These are phyloP conservation scores for Verticillium zaregamsianum DNA, from an alignment of 2,329 filamentous ascomycete species.

Conservation along the genomic window DNA sequence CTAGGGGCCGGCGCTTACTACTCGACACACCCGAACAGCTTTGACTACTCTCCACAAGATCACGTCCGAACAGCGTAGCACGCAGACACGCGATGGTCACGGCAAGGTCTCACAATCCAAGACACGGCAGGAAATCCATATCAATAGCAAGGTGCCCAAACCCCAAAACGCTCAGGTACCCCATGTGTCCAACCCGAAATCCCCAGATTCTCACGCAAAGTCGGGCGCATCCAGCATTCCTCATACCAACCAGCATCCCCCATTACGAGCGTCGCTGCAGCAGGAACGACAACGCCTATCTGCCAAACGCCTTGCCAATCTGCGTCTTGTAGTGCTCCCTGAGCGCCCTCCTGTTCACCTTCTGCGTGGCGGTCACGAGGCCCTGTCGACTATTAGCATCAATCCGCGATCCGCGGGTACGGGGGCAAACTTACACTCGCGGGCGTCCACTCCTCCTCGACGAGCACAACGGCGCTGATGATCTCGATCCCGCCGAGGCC, in stretches of 20 bases:
- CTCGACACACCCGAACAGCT: no score
- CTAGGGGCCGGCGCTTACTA: no score
- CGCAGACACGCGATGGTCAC: no score
- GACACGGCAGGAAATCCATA: neutral
- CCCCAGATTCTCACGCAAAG: neutral
- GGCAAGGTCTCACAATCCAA: neutral
- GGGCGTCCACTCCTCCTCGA: conserved; percentile 85
- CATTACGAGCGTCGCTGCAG: neutral
- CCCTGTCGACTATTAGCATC: conserved; percentile 34
- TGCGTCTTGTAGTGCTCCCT: conserved; percentile 47
- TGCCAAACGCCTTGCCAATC: conserved; percentile 38
- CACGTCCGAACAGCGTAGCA: no score
- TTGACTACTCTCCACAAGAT: no score
- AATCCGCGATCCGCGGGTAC: no score
- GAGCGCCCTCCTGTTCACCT: conserved; percentile 52
- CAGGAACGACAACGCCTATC: neutral
- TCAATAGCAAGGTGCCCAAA: neutral
- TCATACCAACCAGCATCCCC: neutral
- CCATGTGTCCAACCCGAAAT: neutral
- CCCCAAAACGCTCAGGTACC: neutral
- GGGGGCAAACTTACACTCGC: conserved; percentile 61
- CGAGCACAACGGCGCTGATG: conserved; percentile 70
- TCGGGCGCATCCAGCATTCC: neutral
- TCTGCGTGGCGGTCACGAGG: conserved; percentile 58
- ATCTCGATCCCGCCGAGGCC: conserved; percentile 70